phyloP scores from a whole-genome alignment of 2,329 filamentous ascomycete genomes.

The Capronia coronata region DNA sequence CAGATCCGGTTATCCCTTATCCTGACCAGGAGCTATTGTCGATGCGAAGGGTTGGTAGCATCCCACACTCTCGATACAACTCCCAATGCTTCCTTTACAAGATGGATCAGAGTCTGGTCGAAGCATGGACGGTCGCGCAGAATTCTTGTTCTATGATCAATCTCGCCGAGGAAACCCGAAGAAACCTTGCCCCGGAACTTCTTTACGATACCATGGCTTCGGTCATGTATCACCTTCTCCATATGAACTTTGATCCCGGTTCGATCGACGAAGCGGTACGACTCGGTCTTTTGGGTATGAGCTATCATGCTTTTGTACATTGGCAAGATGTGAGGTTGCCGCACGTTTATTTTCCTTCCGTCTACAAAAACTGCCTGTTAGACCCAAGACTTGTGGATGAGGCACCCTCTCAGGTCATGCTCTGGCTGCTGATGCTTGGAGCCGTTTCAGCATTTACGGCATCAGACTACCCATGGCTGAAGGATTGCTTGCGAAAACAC shows the following conservation, averaged over 20 bases:
- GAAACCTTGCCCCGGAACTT: conserved; percentile 24
- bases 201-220: conserved; percentile 35
- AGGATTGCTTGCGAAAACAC: conserved; percentile 2
- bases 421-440: conserved; percentile 28
- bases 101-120: conserved; percentile 24
- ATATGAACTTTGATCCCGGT: conserved; percentile 30
- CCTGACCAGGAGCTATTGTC: no score
- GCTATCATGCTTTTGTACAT: conserved; percentile 36
- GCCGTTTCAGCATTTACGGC: conserved; percentile 12
- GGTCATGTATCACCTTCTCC: conserved; percentile 39
- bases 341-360: conserved; percentile 22
- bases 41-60: no score
- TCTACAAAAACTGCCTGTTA: conserved; percentile 20
- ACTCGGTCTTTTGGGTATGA: conserved; percentile 38
- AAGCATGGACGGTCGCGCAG: conserved; percentile 29
- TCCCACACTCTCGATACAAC: no score
- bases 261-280: conserved; percentile 37
- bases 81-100: conserved; percentile 15
- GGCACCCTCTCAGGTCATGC: conserved; percentile 6
- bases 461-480: conserved; percentile 10
- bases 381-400: conserved; percentile 1
- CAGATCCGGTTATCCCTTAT: conserved; percentile 28
- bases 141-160: conserved; percentile 31
- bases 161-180: conserved; percentile 24
- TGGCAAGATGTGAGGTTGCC: conserved; percentile 31